A percentile compares a stretch with the other conserved stretches of the same genome.
Evolutionary conservation across 106 monocot species (phyloP).

Genomic region (Platanthera zijinensis): DNA sequence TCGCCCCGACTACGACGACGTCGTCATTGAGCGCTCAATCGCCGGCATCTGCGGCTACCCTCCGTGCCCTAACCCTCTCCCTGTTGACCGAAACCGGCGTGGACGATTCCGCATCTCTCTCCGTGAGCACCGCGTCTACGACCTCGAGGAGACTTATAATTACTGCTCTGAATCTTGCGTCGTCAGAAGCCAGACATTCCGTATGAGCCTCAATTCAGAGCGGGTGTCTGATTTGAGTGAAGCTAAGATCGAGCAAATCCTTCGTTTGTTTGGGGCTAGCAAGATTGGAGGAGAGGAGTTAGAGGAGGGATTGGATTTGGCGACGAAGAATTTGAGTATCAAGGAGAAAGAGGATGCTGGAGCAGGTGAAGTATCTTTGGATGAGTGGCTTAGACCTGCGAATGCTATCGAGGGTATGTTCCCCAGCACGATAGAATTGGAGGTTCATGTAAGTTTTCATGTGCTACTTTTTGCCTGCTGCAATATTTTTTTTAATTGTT

Average conservation of each 20-base stretch:
- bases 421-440: constrained; percentile 51
- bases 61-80: constrained; percentile 30
- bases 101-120: constrained; percentile 67
- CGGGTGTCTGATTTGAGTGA: constrained; percentile 22
- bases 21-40: constrained; percentile 75
- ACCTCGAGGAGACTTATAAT: constrained; percentile 58
- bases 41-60: constrained; percentile 67
- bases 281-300: neutral
- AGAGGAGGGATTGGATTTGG: constrained; percentile 8
- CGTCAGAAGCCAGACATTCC: constrained; percentile 43
- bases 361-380: constrained; percentile 29
- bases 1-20: constrained; percentile 62
- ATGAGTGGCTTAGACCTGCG: constrained; percentile 62
- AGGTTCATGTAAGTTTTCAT: neutral
- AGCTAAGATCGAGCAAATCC: constrained; percentile 17
- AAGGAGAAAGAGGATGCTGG: constrained; percentile 39
- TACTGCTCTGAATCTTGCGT: constrained; percentile 72
- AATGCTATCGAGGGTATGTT: constrained; percentile 82
- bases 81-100: constrained; percentile 14
- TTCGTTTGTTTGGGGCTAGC: constrained; percentile 32
- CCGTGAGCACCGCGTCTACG: constrained; percentile 74
- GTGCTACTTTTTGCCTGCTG: neutral
- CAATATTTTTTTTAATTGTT: neutral
- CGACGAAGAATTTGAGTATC: constrained; percentile 35
- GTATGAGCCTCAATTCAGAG: constrained; percentile 20